These are phyloP conservation scores for Epichloe brachyelytri DNA, from an alignment of 2,329 filamentous ascomycete species.

Conservation along the genomic window DNA sequence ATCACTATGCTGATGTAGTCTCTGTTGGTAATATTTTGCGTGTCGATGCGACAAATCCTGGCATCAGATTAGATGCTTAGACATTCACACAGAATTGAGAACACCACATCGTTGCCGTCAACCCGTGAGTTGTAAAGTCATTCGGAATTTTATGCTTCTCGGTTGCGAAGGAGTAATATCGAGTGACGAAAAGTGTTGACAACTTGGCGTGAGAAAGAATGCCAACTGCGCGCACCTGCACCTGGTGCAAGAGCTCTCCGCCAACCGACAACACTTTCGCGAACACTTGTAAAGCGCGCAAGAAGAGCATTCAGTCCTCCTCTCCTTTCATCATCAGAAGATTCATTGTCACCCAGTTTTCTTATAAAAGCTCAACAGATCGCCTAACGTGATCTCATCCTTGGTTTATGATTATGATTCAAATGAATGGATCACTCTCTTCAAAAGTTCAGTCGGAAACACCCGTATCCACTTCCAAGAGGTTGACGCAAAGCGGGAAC, in stretches of 20 bases:
- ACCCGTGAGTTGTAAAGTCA: no score
- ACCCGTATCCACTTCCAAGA: no score
- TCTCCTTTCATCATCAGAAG: neutral
- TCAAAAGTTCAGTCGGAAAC: no score
- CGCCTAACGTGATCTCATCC: no score
- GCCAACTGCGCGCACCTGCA: neutral
- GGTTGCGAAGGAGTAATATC: no score
- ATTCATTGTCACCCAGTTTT: neutral
- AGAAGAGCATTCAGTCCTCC: neutral
- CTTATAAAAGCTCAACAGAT: neutral
- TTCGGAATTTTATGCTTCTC: no score
- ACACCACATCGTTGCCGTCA: no score
- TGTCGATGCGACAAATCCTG: neutral
- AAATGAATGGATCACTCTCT: no score
- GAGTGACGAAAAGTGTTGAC: neutral
- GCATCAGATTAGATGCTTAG: neutral
- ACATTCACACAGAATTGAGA: no score
- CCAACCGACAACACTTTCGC: neutral
- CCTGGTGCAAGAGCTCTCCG: neutral
- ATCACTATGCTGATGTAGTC: no score
- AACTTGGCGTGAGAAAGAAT: neutral
- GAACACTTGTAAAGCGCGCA: neutral
- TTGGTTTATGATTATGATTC: no score
- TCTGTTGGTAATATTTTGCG: neutral
- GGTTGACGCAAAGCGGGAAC: no score